Evolutionary conservation across 2,329 filamentous ascomycete genomes (phyloP).

Genomic region (Sporothrix mexicana): DNA sequence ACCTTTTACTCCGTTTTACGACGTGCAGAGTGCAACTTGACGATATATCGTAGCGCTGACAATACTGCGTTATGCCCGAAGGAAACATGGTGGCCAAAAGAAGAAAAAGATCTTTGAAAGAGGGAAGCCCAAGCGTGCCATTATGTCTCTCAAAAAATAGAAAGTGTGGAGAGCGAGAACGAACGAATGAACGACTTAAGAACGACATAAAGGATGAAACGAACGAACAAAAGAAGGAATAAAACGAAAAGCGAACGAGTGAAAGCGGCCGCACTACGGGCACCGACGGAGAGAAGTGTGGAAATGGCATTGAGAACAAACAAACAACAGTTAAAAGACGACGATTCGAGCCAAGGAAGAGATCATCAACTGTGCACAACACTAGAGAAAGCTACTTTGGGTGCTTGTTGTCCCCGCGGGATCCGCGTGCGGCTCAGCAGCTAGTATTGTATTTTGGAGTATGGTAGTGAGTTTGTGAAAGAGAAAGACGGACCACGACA

Average conservation of each 20-base stretch:
- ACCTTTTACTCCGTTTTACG: background rate
- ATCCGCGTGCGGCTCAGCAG: constrained; percentile 5
- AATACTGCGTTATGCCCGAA: background rate
- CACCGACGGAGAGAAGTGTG: background rate
- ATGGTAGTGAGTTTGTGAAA: background rate
- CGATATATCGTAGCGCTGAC: background rate
- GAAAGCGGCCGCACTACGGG: background rate
- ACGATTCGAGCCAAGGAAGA: background rate
- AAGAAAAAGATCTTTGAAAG: background rate
- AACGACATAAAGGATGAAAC: background rate
- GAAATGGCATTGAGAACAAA: constrained; percentile 6
- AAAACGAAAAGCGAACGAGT: background rate
- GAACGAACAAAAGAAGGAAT: background rate
- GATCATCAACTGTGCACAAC: constrained; percentile 2
- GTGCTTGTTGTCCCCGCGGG: background rate
- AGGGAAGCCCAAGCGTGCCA: background rate
- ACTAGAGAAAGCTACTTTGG: background rate
- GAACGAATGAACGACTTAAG: background rate
- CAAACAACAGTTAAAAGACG: background rate
- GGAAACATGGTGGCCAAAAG: background rate
- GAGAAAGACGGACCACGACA: background rate
- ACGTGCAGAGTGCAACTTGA: background rate
- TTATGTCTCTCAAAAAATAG: background rate
- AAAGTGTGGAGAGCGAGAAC: background rate
- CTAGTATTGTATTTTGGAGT: constrained; percentile 1